Evolutionary conservation across 1,284 basidiomycete genomes (phyloP), one percentile per base, ranked within the genome.

Genomic region (Cerrena zonata): DNA sequence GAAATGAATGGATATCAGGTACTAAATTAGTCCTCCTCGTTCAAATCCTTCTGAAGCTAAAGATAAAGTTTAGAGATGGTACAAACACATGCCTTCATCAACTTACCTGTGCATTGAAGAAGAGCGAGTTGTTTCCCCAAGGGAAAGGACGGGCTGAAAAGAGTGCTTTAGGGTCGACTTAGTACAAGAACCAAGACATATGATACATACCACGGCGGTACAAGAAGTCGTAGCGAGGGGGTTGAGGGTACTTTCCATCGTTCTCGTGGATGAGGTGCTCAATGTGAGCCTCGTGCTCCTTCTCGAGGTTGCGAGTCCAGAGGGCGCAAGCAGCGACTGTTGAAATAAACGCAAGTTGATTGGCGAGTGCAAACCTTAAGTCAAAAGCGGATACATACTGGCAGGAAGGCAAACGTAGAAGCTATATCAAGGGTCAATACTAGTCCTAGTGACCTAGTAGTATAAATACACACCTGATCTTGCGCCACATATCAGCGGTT

Each of bases 401-500:
- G 76, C 79, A 56, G 90, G 90, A 55, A 84, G 52, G 60, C 86
- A 89, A 55, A 84, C 82, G 62, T 77, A 91, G 75, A 78, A 80
- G 69, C 89, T 91, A 44, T 51, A 41, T 45, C 12, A 48, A 11
- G 42, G 5, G 24, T 45, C 41, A 12, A 21, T 13, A 11, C 1
- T 12, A 21, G 40, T 25, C 48, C 23, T 21, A 15, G 12, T 7
- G 4, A n/a, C 5, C 3, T 44, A n/a, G 21, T 7, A n/a, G 10
- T 5, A 40, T 5, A 22, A 42, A 38, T 40, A 59, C 72, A 44
- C 57, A 89, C 88, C 88, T 89, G 65, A 92, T 87, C 73, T 84
- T 90, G 62, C 89, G 81, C 89, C 89, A 92, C 56, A 91, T 78
- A 47, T 86, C 76, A 40, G 84, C 74, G 30, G 88, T 86, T 57